Evolutionary conservation across 805 yeast species (phyloP).

Genomic region (Sugiyamaella valdiviana): DNA sequence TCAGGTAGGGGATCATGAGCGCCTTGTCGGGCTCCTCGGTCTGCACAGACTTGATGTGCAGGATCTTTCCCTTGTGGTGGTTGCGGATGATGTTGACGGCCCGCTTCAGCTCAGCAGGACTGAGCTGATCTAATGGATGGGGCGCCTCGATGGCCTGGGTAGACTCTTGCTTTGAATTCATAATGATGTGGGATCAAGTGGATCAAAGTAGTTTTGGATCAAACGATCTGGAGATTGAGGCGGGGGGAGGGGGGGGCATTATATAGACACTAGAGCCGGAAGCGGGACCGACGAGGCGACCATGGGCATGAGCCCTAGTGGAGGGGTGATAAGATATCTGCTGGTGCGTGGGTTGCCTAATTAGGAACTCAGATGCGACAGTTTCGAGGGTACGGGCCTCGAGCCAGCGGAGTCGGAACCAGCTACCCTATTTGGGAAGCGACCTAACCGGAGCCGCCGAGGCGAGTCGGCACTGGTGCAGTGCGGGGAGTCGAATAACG

Average conservation of each 20-base stretch:
- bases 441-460: no score
- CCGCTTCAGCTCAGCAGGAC: slow-evolving; percentile 26
- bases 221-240: no score
- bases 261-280: background rate
- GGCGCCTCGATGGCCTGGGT: slow-evolving; percentile 9
- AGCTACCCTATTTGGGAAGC: background rate
- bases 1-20: slow-evolving; percentile 59
- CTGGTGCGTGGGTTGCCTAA: background rate
- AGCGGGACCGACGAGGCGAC: background rate
- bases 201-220: no score
- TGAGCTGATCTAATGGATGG: slow-evolving; percentile 33
- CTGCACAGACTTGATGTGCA: slow-evolving; percentile 31
- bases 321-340: background rate
- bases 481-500: no score
- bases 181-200: no score
- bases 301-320: background rate
- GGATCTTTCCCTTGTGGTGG: slow-evolving; percentile 26
- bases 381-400: background rate
- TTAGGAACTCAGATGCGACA: background rate
- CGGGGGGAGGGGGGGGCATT: background rate
- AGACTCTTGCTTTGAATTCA: background rate
- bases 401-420: background rate
- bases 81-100: slow-evolving; percentile 25
- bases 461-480: no score
- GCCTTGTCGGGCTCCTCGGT: slow-evolving; percentile 67